These are phyloP conservation scores for Cadophora sp. DNA, from an alignment of 2,329 filamentous ascomycete genomes.

Conservation along the genomic window DNA sequence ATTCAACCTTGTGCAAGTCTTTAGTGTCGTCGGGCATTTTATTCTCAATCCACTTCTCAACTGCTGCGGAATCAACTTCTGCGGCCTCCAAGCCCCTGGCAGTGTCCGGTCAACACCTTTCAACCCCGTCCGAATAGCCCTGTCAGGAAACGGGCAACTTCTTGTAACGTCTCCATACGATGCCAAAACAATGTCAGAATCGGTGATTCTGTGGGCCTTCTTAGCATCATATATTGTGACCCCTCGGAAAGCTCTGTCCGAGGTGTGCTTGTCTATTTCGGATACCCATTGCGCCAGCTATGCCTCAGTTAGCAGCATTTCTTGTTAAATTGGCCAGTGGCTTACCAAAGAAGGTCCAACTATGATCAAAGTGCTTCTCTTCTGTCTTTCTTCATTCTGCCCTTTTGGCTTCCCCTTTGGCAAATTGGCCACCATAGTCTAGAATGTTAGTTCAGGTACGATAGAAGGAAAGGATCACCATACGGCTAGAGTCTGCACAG, in stretches of 20 bases:
- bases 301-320: background rate
- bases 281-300: conserved; percentile 1
- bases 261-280: conserved; percentile 7
- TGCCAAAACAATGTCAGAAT: conserved; percentile 3
- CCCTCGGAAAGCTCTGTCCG: background rate
- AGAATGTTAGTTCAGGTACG: background rate
- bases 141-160: conserved; percentile 8
- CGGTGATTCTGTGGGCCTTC: background rate
- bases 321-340: too few relatives aligned
- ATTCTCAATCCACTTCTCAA: background rate
- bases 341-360: background rate
- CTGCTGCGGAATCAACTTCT: background rate
- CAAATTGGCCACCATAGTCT: conserved; percentile 7
- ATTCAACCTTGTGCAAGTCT: conserved; percentile 48
- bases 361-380: conserved; percentile 12
- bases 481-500: background rate
- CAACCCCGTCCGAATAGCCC: background rate
- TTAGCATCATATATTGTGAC: background rate
- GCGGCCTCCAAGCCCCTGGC: background rate
- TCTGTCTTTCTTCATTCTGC: background rate
- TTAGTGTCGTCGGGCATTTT: background rate
- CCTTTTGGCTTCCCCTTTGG: background rate
- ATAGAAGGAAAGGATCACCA: background rate
- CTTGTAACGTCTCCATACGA: background rate
- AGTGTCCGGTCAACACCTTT: background rate